Base-by-base conservation (phyloP, 352 stramenopile species). In the Blastocystis hominis region DNA sequence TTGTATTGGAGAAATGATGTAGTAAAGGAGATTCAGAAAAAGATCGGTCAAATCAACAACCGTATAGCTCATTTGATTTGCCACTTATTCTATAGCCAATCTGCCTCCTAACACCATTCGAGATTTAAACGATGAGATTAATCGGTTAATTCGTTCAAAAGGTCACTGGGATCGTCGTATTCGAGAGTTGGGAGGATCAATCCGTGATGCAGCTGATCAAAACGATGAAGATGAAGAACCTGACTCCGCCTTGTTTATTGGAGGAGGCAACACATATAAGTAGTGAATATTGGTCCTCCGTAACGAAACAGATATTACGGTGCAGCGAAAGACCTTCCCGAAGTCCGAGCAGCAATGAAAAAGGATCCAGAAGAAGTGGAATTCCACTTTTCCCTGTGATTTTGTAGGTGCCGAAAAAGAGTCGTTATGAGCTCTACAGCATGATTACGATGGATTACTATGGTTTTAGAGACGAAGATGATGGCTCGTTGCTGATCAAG, bases 401-500 rank as follows among this genome's bases (percentile, higher is more conserved):
- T 24, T 20, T 30, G 15, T 75, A 87, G 77, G 47, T 87, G 36
- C 72, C 55, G 36, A 47, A 42, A 63, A 75, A 87, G 53, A 47
- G 62, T 75, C 46, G 77, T 20, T 77, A 87, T 66, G 77, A 87
- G 44, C 38, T 76, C 44, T 87, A 87, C 55, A 46, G 69, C 24
- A 77, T 30, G 3, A 87, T 87, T 36, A 76, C 61, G 24, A 90
- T 90, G 15, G 91, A 92, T 79, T 95, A 95, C 86, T 94, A 92
- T 89, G 92, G 92, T 47, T 92, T 92, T 88, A 72, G 91, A n/a
- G 92, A 94, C 86, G 92, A 93, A 77, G 91, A 94, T 70, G 92
- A 94, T 91, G 92, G 92, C 20, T 89, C 93, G 0, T 75, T 94
- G 50, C 55, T 93, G 2, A 90, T 93, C 69, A 68, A 93, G 61